Evolutionary conservation across 345 rosid genomes (phyloP).

Genomic region (Kernera saxatilis): DNA sequence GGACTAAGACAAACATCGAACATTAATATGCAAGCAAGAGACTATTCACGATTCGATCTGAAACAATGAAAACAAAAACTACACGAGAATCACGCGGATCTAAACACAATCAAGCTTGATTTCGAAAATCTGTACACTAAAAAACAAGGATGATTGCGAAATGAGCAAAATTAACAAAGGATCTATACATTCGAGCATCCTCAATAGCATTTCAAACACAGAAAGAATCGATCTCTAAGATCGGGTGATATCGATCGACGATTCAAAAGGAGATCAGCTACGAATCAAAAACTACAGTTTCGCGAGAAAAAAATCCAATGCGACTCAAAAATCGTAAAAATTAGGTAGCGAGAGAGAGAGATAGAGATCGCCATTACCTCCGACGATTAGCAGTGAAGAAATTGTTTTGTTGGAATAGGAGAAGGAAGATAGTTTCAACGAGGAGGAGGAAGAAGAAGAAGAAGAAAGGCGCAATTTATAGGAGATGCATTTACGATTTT

Average conservation of each 20-base stretch:
- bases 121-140: background rate
- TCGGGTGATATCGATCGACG: background rate
- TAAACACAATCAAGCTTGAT: slow-evolving; percentile 5
- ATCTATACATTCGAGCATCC: background rate
- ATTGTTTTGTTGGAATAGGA: background rate
- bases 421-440: background rate
- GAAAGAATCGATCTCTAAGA: slow-evolving; percentile 5
- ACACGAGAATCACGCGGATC: background rate
- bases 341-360: background rate
- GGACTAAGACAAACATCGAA: background rate
- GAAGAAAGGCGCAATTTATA: slow-evolving; percentile 13
- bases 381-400: slow-evolving; percentile 8
- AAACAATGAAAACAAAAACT: background rate
- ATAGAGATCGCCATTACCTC: slow-evolving; percentile 20
- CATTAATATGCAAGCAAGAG: background rate
- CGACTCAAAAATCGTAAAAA: background rate
- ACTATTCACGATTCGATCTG: background rate
- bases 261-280: background rate
- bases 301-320: background rate
- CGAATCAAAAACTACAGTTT: background rate
- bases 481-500: background rate
- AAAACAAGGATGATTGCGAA: background rate
- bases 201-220: background rate
- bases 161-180: background rate
- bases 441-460: background rate